Evolutionary conservation across 805 yeast genomes (phyloP), one percentile per base, ranked within the genome.

Genomic region (Pichia gijzeniarum): DNA sequence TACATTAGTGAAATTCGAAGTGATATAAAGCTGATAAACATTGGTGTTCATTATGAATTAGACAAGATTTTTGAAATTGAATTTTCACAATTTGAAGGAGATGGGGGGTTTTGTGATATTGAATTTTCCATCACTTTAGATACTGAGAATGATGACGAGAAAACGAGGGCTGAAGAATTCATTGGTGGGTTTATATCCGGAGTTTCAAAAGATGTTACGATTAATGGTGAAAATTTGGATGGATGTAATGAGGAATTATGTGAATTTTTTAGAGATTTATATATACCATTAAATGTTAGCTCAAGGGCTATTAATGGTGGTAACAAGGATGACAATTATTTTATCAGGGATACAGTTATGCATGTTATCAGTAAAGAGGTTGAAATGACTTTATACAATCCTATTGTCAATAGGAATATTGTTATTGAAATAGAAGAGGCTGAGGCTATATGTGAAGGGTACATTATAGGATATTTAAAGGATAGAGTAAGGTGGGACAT

Each of bases 331-430:
- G 50, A 16, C 5, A 46, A 40, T 28, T 32, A 55, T 2, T 79
- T 79, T 46, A 60, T 80, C 6, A 43, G 73, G 1, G 72, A 69
- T 14, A 68, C 77, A 5, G 74, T 75, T 0, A 72, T 80, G 62
- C 83, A 80, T 57, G 51, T 80, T 3, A 62, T 79, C 61, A 63
- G 73, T 0, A 73, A 80, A 1, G 79, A 77, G 38, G 67, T 77
- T 5, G 82, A 78, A 52, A 55, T 80, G 45, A 70, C 72, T 0
- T 63, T 79, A 0, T 76, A 57, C 58, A 80, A 80, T 52, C 86
- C 86, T 1, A 53, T 80, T 1, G 45, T 50, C 4, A 78, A 80
- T 53, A 57, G 67, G n/a, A 72, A 68, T 14, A 59, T 75, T 1
- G 53, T 60, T n/a, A 59, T 76, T 13, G 62, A 61, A 9, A 60